These are phyloP conservation scores for Globisporangium viniferum DNA, from an alignment of 352 stramenopile genomes.

Conservation along the genomic window DNA sequence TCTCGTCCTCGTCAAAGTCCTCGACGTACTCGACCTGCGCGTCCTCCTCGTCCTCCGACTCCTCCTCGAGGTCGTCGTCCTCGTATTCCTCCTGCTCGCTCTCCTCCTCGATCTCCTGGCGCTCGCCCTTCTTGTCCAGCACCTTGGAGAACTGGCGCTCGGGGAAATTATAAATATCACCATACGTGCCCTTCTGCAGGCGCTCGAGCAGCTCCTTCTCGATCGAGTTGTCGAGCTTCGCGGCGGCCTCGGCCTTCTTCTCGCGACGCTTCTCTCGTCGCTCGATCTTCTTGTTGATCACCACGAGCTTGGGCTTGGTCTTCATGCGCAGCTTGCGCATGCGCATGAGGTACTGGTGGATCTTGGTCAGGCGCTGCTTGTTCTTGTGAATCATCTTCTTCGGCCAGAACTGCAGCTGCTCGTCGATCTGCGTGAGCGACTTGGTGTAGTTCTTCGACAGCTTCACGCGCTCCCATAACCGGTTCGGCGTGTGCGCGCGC, in stretches of 20 bases:
- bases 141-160: constrained; percentile 90
- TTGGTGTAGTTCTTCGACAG: constrained; percentile 97
- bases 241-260: constrained; percentile 95
- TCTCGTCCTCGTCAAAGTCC: constrained; percentile 92
- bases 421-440: constrained; percentile 92
- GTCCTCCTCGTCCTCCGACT: constrained; percentile 67
- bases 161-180: constrained; percentile 99
- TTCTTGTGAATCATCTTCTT: constrained; percentile 98
- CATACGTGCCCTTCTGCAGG: constrained; percentile 97
- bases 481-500: constrained; percentile 97
- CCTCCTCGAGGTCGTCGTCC: constrained; percentile 59
- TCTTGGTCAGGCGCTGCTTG: constrained; percentile 99
- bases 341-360: constrained; percentile 98
- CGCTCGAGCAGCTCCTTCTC: constrained; percentile 98
- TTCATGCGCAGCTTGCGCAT: constrained; percentile 98
- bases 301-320: constrained; percentile 91
- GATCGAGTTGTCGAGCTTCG: constrained; percentile 94
- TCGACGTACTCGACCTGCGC: constrained; percentile 82
- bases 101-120: constrained; percentile 92
- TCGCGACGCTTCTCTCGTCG: constrained; percentile 94
- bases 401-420: constrained; percentile 97
- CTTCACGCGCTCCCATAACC: constrained; percentile 98
- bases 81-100: constrained; percentile 78
- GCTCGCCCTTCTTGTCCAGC: constrained; percentile 73
- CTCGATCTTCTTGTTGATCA: constrained; percentile 96